Conservation (phyloP, 1,284 basidiomycete species). For the Puccinia coronata region DNA sequence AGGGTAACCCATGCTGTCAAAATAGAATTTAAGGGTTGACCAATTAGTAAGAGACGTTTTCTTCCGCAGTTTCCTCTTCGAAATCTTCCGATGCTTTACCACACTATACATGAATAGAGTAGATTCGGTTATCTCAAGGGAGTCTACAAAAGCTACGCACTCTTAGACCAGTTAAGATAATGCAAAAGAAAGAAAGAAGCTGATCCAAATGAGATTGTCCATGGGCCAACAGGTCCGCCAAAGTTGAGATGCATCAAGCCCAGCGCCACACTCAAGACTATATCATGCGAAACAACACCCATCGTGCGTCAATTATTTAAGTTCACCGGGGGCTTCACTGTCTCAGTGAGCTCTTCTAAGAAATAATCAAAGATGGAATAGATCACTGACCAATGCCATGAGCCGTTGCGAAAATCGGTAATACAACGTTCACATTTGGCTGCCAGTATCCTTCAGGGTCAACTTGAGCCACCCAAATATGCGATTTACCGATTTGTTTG, state of each 20-base stretch:
- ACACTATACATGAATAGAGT: no score
- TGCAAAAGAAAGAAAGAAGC: background rate
- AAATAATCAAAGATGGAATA: background rate
- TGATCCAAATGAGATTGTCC: background rate
- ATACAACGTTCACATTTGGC: background rate
- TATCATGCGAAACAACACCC: background rate
- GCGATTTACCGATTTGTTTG: constrained; percentile 7
- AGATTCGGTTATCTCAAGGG: background rate
- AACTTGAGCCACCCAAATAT: background rate
- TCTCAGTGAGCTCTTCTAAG: background rate
- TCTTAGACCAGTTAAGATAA: constrained; percentile 14
- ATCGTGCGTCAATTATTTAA: background rate
- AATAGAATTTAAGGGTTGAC: background rate
- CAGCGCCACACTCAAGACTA: background rate
- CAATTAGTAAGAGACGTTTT: background rate
- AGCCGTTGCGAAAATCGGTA: background rate
- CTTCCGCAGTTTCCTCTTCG: background rate
- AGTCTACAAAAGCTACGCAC: constrained; percentile 5
- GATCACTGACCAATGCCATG: constrained; percentile 1
- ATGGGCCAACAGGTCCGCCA: background rate
- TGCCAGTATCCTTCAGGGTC: constrained; percentile 5
- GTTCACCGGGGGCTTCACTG: background rate
- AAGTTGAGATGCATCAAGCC: constrained; percentile 1
- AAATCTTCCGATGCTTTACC: no score
- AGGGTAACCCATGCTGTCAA: constrained; percentile 9